A percentile compares a stretch with the other conserved stretches of the same genome.
Evolutionary conservation across 164 flowering plant species (phyloP).

Genomic region (Umbellularia californica): DNA sequence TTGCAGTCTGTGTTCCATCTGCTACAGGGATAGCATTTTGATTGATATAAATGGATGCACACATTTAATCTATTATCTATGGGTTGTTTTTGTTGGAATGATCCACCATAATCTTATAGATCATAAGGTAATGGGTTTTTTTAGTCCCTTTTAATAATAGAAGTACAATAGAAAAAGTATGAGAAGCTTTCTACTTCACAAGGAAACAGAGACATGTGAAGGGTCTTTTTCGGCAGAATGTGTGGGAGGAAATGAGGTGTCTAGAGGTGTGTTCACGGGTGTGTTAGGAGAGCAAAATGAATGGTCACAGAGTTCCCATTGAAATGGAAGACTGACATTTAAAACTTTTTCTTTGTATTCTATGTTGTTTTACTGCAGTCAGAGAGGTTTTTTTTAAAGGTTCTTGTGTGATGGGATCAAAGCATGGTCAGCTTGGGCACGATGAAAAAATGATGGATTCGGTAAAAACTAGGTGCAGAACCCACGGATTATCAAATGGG

Average conservation of each 20-base stretch:
- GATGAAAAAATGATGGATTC: too few species aligned
- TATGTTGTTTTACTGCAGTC: too few species aligned
- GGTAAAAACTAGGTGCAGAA: too few species aligned
- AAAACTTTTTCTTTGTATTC: too few species aligned
- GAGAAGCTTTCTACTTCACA: slow-evolving; percentile 19
- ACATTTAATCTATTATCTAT: not conserved
- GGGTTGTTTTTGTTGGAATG: not conserved
- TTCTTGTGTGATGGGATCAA: not conserved
- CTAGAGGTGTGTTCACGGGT: not conserved
- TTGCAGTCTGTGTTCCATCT: not conserved
- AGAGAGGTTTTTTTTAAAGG: too few species aligned
- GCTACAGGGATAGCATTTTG: not conserved
- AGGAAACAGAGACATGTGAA: slow-evolving; percentile 75
- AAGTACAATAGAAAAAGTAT: slow-evolving; percentile 16
- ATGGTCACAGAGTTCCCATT: not conserved
- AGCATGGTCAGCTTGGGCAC: not conserved
- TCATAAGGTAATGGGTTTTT: not conserved
- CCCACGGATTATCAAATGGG: too few species aligned
- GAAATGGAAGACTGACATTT: not conserved
- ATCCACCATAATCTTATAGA: not conserved
- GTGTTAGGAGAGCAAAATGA: not conserved
- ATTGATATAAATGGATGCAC: not conserved
- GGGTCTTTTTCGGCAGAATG: slow-evolving; percentile 40
- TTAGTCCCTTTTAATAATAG: not conserved
- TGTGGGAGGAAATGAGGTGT: not conserved